Base-by-base conservation (phyloP, 768 basidiomycete species). In the Hypsizygus marmoreus region DNA sequence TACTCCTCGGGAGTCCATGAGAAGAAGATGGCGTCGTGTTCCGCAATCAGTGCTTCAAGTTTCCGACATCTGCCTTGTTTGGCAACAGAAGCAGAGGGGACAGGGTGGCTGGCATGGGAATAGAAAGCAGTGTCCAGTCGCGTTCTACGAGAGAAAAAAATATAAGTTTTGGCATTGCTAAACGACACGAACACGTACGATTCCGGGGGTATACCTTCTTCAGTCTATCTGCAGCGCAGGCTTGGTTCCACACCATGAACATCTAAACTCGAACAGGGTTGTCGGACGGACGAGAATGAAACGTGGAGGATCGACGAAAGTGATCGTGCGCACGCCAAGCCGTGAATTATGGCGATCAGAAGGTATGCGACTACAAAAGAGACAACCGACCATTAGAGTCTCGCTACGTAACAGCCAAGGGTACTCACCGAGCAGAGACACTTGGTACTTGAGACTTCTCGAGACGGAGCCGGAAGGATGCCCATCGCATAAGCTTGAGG, bases 101-200 rank as follows among this genome's bases (percentile, higher is more conserved):
- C 77, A 0, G 95, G 95, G 60, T 99, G 97, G 0, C 97, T 97
- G 97, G 97, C 95, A 99, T 98, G 6, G 95, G 95, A 53, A 98
- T 87, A 7, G 85, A 80, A 2, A 98, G 71, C 8, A 75, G 53
- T 89, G 71, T 0, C 93, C 95, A 0, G 75, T 77, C 0, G 95
- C 86, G 51, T 94, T 88, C 94, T 97, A n/a, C n/a, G n/a, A n/a
- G n/a, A n/a, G n/a, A n/a, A n/a, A n/a, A n/a, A n/a, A n/a, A n/a
- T n/a, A n/a, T n/a, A n/a, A n/a, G n/a, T n/a, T n/a, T n/a, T n/a
- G n/a, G n/a, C n/a, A n/a, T n/a, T n/a, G n/a, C n/a, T n/a, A n/a
- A n/a, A n/a, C n/a, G n/a, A n/a, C 44, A 22, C 25, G 31, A 12
- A 11, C 2, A 78, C 89, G 51, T 49, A 97, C 95, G 5, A 97